phyloP scores from a whole-genome alignment of 2,329 filamentous ascomycete genomes.

The Tolypocladium endophyticum region DNA sequence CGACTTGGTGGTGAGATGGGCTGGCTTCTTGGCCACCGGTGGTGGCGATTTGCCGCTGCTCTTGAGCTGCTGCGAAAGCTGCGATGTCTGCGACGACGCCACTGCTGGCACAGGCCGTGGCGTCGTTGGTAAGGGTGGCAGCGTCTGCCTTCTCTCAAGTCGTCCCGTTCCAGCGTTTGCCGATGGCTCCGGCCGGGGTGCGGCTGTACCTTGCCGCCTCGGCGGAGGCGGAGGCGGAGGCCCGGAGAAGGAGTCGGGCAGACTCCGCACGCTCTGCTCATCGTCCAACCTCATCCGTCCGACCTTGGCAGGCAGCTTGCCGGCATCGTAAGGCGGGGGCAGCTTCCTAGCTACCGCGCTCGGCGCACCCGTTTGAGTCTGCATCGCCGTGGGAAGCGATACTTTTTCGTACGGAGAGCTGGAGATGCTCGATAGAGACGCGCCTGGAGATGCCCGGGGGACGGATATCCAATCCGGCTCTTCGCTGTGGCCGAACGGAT shows the following conservation, averaged over 20 bases:
- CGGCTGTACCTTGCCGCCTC: constrained; percentile 28
- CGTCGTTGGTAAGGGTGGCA: constrained; percentile 14
- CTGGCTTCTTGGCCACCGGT: constrained; percentile 53
- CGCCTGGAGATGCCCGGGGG: constrained; percentile 40
- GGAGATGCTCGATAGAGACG: constrained; percentile 46
- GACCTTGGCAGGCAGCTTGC: constrained; percentile 32
- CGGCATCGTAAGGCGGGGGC: constrained; percentile 39
- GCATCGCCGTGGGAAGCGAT: constrained; percentile 34
- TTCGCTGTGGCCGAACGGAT: constrained; percentile 65
- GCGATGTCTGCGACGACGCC: constrained; percentile 24
- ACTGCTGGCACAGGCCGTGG: constrained; percentile 22
- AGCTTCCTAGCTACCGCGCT: constrained; percentile 37
- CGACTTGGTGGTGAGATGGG: constrained; percentile 31
- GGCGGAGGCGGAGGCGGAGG: constrained; percentile 35
- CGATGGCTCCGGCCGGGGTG: constrained; percentile 5
- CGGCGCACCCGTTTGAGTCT: constrained; percentile 27
- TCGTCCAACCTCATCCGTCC: constrained; percentile 32
- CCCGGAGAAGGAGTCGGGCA: constrained; percentile 6
- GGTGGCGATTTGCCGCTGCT: constrained; percentile 33
- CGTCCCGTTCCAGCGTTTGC: constrained; percentile 5
- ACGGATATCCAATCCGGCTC: constrained; percentile 79
- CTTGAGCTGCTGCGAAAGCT: constrained; percentile 19
- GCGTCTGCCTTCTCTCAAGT: constrained; percentile 14
- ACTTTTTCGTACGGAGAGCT: constrained; percentile 51
- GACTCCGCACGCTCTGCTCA: constrained; percentile 17